phyloP scores from a whole-genome alignment of 2,329 filamentous ascomycete species.

The Penicillium freii region DNA sequence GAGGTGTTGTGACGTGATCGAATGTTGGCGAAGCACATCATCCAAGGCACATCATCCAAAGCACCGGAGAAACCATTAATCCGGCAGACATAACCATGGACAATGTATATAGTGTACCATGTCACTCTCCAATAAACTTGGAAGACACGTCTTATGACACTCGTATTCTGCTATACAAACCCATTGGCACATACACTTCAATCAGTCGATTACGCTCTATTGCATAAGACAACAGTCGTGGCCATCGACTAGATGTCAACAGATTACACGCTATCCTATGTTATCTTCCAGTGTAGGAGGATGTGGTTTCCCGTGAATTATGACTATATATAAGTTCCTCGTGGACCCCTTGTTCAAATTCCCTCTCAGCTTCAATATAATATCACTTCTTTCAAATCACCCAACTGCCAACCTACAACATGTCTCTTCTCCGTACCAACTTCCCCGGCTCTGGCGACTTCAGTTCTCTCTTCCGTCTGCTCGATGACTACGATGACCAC shows the following conservation, averaged over 20 bases:
- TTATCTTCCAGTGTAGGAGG: background rate
- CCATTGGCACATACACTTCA: background rate
- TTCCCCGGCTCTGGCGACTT: constrained; percentile 38
- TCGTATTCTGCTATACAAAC: background rate
- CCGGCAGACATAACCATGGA: background rate
- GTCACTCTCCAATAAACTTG: background rate
- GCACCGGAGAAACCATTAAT: constrained; percentile 17
- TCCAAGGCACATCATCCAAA: constrained; percentile 11
- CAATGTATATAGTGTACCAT: background rate
- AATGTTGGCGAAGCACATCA: constrained; percentile 18
- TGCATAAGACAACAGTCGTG: background rate
- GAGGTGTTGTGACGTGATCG: constrained; percentile 22
- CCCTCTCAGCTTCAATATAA: background rate
- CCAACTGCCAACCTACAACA: constrained; percentile 17
- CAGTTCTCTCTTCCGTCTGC: constrained; percentile 46
- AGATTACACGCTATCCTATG: background rate
- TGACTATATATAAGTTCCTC: background rate
- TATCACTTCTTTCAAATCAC: background rate
- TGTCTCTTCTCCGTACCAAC: constrained; percentile 37
- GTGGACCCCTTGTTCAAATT: background rate
- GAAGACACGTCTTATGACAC: background rate
- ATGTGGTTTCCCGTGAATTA: background rate
- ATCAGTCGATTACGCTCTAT: background rate
- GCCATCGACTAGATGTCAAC: background rate
- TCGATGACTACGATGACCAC: constrained; percentile 46